Evolutionary conservation across 2,329 filamentous ascomycete genomes (phyloP).

Genomic region (Ceratocystis huliohia): DNA sequence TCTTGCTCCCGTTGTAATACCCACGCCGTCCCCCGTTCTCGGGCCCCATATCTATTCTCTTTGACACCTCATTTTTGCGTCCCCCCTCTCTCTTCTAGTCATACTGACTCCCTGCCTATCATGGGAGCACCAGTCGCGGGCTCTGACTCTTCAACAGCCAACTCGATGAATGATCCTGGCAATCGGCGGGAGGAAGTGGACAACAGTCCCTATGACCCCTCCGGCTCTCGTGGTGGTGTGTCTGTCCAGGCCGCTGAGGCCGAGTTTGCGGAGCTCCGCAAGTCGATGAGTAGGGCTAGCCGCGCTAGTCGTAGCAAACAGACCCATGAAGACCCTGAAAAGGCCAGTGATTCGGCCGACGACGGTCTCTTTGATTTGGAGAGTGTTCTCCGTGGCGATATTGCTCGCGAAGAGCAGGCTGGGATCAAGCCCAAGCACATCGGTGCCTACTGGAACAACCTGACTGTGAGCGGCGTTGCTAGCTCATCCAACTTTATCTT

Average conservation of each 20-base stretch:
- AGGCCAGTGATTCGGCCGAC: conserved; percentile 35
- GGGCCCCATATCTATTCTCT: neutral
- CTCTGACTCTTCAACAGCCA: conserved; percentile 19
- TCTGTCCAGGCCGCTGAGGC: conserved; percentile 55
- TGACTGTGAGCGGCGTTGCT: conserved; percentile 64
- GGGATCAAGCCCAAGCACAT: conserved; percentile 73
- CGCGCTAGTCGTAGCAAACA: conserved; percentile 34
- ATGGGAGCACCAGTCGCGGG: conserved; percentile 18
- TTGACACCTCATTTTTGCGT: neutral
- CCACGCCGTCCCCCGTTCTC: neutral
- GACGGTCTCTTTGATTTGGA: conserved; percentile 60
- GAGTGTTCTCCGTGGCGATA: conserved; percentile 55
- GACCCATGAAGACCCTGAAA: conserved; percentile 43
- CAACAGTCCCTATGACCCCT: conserved; percentile 9
- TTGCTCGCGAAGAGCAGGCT: conserved; percentile 57
- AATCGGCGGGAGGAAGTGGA: conserved; percentile 10
- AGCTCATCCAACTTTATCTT: conserved; percentile 58
- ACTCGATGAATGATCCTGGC: conserved; percentile 15
- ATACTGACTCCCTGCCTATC: neutral
- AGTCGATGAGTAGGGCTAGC: conserved; percentile 46
- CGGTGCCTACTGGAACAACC: conserved; percentile 63
- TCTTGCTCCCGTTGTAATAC: neutral
- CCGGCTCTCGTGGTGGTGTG: conserved; percentile 34
- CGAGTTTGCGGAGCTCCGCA: conserved; percentile 56
- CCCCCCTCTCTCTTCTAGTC: neutral